Conservation (phyloP, 2,329 filamentous ascomycete species). For the Talaromyces albobiverticillius region DNA sequence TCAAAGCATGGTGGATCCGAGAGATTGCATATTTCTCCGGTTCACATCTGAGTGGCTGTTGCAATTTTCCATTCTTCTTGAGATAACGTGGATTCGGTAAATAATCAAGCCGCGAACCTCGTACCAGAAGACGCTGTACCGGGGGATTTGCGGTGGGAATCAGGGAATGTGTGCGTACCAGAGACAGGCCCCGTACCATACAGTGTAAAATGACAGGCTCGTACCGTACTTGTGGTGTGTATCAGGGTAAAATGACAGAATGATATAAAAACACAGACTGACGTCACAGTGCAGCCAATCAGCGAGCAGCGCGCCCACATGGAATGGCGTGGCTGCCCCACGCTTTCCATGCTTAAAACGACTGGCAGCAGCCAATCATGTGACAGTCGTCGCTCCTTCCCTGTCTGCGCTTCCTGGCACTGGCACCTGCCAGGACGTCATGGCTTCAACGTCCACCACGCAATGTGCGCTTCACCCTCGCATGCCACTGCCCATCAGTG, state of each 20-base stretch:
- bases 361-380: background rate
- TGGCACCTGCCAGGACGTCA: background rate
- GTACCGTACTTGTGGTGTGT: too few species aligned
- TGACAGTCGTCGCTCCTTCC: too few species aligned
- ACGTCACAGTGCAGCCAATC: slow-evolving; percentile 4
- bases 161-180: too few species aligned
- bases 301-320: background rate
- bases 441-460: background rate
- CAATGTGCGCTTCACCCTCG: too few species aligned
- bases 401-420: background rate
- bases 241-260: too few species aligned
- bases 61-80: background rate
- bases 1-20: background rate
- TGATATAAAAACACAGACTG: background rate
- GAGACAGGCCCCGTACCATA: too few species aligned
- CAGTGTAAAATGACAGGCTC: too few species aligned
- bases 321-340: background rate
- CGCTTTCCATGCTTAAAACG: background rate
- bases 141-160: too few species aligned
- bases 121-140: background rate
- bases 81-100: too few species aligned
- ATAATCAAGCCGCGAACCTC: background rate
- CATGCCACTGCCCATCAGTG: background rate
- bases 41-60: background rate
- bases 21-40: background rate